A percentile compares a stretch with the other conserved stretches of the same genome.
phyloP scores from a whole-genome alignment of 306 rosid genomes.

The Benincasa hispida region DNA sequence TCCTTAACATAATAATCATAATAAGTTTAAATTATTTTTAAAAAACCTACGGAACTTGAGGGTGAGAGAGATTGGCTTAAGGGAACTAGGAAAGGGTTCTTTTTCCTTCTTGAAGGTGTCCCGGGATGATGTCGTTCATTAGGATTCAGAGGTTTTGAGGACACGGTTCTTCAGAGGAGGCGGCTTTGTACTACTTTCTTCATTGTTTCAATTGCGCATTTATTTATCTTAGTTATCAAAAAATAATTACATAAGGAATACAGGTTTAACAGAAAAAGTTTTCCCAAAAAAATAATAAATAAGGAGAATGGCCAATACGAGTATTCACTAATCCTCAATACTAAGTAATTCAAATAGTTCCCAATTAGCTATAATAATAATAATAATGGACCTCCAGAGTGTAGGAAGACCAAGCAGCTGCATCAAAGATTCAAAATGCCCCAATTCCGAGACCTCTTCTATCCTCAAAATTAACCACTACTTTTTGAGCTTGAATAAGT shows the following conservation, averaged over 20 bases:
- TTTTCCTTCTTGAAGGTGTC: not conserved
- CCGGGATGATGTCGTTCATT: not conserved
- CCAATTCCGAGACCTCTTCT: not conserved
- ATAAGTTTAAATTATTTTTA: not conserved
- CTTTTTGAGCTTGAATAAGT: too few relatives aligned
- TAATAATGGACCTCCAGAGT: not conserved
- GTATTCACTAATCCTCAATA: not conserved
- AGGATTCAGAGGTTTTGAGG: not conserved
- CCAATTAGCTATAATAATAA: not conserved
- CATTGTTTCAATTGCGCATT: not conserved
- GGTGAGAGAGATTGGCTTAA: not conserved
- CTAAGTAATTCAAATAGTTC: not conserved
- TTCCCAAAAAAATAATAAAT: not conserved
- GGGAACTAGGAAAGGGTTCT: not conserved
- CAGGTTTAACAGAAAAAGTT: not conserved
- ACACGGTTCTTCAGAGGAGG: not conserved
- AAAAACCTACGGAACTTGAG: not conserved
- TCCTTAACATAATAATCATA: not conserved
- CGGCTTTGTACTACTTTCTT: not conserved
- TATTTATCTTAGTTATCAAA: not conserved
- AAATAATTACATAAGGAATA: not conserved
- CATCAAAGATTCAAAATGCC: not conserved
- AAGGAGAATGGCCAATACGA: not conserved
- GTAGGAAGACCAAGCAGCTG: not conserved
- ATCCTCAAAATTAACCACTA: not conserved